A percentile compares a stretch with the other conserved stretches of the same genome.
Conservation (phyloP, 2,329 filamentous ascomycete species). For the Colletotrichum sp. region DNA sequence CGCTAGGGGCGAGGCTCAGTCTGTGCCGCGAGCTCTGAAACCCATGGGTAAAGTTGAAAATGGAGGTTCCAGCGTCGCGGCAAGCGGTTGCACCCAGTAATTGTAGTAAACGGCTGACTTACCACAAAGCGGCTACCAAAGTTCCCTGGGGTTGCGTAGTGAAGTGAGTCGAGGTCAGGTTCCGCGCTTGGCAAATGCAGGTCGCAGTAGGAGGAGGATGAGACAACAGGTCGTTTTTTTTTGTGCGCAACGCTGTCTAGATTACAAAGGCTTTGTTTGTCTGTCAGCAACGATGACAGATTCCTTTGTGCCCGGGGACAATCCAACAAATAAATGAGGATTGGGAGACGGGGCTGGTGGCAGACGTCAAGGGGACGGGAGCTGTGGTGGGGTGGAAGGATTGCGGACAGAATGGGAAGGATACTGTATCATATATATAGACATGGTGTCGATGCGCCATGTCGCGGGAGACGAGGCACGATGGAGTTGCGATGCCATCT, state of each 20-base stretch:
- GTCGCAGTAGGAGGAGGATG: not conserved
- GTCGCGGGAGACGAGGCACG: slow-evolving; percentile 10
- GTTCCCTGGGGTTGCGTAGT: not conserved
- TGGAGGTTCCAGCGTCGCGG: not conserved
- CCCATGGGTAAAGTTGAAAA: not conserved
- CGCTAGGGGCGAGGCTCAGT: slow-evolving; percentile 16
- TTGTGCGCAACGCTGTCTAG: not conserved
- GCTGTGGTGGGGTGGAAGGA: slow-evolving; percentile 10
- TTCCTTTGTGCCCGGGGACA: not conserved
- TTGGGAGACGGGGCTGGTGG: not conserved
- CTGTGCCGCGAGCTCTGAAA: slow-evolving; percentile 15
- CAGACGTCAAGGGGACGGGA: not conserved
- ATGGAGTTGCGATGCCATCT: slow-evolving; percentile 8
- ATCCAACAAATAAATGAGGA: not conserved
- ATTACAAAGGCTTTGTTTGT: slow-evolving; percentile 12
- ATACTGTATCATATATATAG: slow-evolving; percentile 19
- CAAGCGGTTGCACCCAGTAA: not conserved
- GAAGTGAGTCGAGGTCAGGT: not conserved
- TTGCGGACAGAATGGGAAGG: slow-evolving; percentile 6
- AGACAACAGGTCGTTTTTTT: not conserved
- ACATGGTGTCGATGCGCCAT: slow-evolving; percentile 6
- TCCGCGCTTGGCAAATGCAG: slow-evolving; percentile 7
- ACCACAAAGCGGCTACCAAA: not conserved
- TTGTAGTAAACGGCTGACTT: slow-evolving; percentile 3
- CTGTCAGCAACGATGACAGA: not conserved